A percentile compares a stretch with the other conserved stretches of the same genome.
These are phyloP conservation scores for Musa schizocarpa DNA, from an alignment of 176 grass and related monocot genomes.

Conservation along the genomic window DNA sequence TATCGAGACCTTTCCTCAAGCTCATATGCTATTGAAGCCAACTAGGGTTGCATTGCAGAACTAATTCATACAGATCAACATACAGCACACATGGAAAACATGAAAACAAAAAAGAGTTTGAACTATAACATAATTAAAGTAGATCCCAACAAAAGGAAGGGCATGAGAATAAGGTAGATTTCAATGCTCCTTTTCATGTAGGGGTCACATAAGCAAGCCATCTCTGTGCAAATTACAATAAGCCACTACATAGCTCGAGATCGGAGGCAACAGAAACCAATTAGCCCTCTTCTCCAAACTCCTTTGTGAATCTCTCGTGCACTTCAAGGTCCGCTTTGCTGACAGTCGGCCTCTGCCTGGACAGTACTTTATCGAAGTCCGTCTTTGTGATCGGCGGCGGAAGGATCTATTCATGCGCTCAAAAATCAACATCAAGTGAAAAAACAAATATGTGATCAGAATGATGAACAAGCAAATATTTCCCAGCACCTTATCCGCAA, in stretches of 20 bases:
- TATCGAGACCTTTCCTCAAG: no score
- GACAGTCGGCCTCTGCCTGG: slow-evolving; percentile 75
- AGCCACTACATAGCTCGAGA: not conserved
- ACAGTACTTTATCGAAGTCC: slow-evolving; percentile 78
- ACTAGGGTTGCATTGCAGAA: no score
- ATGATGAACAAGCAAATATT: not conserved
- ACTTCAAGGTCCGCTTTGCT: slow-evolving; percentile 90
- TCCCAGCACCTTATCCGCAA: slow-evolving; percentile 55
- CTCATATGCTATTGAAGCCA: no score
- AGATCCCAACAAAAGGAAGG: no score
- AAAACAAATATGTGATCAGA: not conserved
- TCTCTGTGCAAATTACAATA: not conserved
- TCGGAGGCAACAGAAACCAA: not conserved
- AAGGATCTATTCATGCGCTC: slow-evolving; percentile 39
- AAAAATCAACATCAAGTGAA: not conserved
- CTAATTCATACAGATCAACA: no score
- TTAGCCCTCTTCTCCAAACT: slow-evolving; percentile 97
- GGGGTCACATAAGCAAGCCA: not conserved
- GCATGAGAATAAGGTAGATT: not conserved
- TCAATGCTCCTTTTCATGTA: not conserved
- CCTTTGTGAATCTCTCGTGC: slow-evolving; percentile 90
- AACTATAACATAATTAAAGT: no score
- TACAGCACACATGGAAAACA: no score
- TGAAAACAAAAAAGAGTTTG: no score
- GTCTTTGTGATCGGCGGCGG: slow-evolving; percentile 71